Conservation (phyloP, 139 green algal genomes). For the Edaphochlamys debaryana region DNA sequence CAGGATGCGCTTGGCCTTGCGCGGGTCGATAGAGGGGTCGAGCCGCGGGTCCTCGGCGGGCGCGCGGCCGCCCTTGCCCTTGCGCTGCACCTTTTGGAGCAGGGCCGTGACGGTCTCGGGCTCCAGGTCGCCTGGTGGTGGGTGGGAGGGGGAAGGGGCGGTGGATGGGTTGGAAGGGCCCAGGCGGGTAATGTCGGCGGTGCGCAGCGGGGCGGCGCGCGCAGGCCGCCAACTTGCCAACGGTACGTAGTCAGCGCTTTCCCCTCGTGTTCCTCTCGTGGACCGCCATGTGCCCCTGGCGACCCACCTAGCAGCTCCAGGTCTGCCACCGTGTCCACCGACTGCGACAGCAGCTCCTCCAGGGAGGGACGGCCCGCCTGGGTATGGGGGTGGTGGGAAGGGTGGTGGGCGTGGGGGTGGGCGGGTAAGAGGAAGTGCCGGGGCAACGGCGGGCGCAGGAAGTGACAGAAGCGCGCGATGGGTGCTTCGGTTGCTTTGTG, state of each 20-base stretch:
- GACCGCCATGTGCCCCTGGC: no score
- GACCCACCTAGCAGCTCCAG: conserved; percentile 34
- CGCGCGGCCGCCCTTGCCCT: conserved; percentile 81
- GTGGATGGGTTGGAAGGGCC: neutral
- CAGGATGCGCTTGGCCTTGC: conserved; percentile 80
- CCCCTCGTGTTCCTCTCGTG: no score
- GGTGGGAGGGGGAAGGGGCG: neutral
- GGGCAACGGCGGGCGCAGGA: no score
- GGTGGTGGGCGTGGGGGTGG: no score
- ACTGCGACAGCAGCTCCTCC: conserved; percentile 24
- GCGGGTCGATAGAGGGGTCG: conserved; percentile 84
- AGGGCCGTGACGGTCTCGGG: conserved; percentile 11
- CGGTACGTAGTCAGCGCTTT: no score
- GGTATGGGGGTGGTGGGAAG: neutral
- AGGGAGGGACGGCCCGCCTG: conserved; percentile 4
- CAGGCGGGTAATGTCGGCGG: neutral
- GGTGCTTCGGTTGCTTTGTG: no score
- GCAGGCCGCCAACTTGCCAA: no score
- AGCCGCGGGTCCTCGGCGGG: conserved; percentile 78
- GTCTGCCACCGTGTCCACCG: neutral
- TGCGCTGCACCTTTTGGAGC: conserved; percentile 40
- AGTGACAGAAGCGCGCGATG: no score
- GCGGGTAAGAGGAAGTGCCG: no score
- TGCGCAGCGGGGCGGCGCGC: neutral
- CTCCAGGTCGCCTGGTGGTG: conserved; percentile 20